These are phyloP conservation scores for Rhazya stricta DNA, from an alignment of 257 asterid genomes.

Conservation along the genomic window DNA sequence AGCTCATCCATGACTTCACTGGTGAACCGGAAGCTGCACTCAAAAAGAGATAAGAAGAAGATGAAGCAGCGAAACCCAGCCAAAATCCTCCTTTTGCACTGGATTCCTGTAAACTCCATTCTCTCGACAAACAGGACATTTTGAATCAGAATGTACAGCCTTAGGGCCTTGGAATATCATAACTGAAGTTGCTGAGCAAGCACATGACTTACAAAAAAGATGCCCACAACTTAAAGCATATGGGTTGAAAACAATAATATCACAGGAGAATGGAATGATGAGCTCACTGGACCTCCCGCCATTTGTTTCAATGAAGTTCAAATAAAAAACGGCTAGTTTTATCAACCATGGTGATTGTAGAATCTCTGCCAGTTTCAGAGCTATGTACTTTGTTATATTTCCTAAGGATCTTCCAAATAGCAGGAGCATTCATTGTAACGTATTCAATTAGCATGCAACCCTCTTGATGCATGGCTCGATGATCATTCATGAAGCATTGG, in stretches of 20 bases:
- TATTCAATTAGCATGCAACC: slow-evolving; percentile 62
- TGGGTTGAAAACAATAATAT: slow-evolving; percentile 60
- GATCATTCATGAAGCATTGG: slow-evolving; percentile 52
- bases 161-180: slow-evolving; percentile 62
- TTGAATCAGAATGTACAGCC: slow-evolving; percentile 50
- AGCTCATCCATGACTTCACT: no score
- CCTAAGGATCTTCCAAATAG: slow-evolving; percentile 82
- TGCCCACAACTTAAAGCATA: slow-evolving; percentile 86
- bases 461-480: slow-evolving; percentile 50
- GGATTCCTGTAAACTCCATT: no score
- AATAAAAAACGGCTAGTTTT: slow-evolving; percentile 68
- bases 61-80: no score
- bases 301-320: slow-evolving; percentile 41
- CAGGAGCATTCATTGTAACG: slow-evolving; percentile 71
- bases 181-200: slow-evolving; percentile 76
- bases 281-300: slow-evolving; percentile 32
- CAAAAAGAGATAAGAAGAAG: no score
- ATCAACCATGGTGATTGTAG: slow-evolving; percentile 79
- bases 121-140: slow-evolving; percentile 83
- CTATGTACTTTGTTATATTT: slow-evolving; percentile 85
- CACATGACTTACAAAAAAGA: slow-evolving; percentile 72
- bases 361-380: slow-evolving; percentile 69
- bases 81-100: no score
- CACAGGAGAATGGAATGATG: slow-evolving; percentile 45
- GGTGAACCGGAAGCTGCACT: no score